Evolutionary conservation across 345 rosid species (phyloP).

Genomic region (Dipteronia dyeriana): DNA sequence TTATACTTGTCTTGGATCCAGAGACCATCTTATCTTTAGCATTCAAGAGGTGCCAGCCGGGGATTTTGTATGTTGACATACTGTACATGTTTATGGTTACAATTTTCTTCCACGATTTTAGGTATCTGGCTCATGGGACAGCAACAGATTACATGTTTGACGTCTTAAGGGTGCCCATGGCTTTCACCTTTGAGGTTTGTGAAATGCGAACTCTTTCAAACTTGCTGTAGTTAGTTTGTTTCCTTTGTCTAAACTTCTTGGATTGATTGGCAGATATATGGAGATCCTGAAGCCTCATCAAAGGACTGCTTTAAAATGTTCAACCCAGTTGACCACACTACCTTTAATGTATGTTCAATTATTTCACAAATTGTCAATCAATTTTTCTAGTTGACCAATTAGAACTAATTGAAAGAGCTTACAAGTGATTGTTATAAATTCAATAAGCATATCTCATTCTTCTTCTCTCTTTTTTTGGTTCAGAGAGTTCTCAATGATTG

Average conservation of each 20-base stretch:
- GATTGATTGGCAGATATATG: constrained; percentile 66
- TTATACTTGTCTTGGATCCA: neutral
- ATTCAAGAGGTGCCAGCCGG: neutral
- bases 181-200: constrained; percentile 97
- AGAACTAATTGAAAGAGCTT: neutral
- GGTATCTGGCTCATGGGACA: constrained; percentile 98
- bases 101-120: constrained; percentile 25
- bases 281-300: constrained; percentile 60
- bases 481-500: constrained; percentile 91
- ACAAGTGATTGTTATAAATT: neutral
- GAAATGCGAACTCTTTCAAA: constrained; percentile 20
- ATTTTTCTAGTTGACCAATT: neutral
- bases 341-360: constrained; percentile 60
- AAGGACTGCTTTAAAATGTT: constrained; percentile 96
- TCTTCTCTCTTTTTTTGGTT: neutral
- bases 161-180: constrained; percentile 81
- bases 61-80: neutral
- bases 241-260: constrained; percentile 6
- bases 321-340: constrained; percentile 75
- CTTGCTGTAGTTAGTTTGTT: constrained; percentile 7
- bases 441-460: neutral
- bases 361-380: neutral
- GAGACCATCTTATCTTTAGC: neutral
- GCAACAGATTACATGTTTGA: constrained; percentile 97
- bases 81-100: neutral